A percentile compares a stretch with the other conserved stretches of the same genome.
phyloP scores from a whole-genome alignment of 495 filamentous ascomycete species.

The Xylaria curta region DNA sequence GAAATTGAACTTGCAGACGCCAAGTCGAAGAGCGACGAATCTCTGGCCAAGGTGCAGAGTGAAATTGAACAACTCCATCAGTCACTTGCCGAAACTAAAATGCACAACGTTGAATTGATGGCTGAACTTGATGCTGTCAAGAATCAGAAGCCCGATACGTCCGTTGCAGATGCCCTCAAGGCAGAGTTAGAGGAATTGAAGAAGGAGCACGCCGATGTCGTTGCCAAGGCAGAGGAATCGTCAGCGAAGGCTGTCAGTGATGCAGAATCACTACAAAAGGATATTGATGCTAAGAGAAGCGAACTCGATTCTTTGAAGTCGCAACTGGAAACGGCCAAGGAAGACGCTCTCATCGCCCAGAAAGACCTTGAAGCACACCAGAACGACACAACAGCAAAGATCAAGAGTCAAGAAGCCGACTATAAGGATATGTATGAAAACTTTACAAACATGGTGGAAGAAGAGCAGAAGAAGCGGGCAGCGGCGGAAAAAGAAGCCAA shows the following conservation, averaged over 20 bases:
- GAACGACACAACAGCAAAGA: constrained; percentile 48
- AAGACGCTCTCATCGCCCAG: constrained; percentile 48
- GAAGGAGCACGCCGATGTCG: constrained; percentile 42
- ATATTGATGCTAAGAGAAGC: constrained; percentile 34
- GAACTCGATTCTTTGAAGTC: constrained; percentile 37
- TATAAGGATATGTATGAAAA: constrained; percentile 63
- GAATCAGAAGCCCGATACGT: constrained; percentile 60
- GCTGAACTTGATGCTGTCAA: constrained; percentile 59
- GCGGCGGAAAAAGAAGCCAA: constrained; percentile 46
- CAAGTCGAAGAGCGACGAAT: constrained; percentile 40
- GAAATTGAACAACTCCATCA: constrained; percentile 54
- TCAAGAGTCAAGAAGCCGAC: constrained; percentile 57
- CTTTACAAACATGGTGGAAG: constrained; percentile 55
- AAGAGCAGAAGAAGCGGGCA: constrained; percentile 52
- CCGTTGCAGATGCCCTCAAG: constrained; percentile 51
- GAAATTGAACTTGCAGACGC: constrained; percentile 33
- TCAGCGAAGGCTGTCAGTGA: constrained; percentile 30
- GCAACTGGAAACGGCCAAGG: constrained; percentile 42
- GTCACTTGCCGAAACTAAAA: constrained; percentile 59
- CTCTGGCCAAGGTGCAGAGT: constrained; percentile 45
- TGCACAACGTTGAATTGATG: constrained; percentile 60
- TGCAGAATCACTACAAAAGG: constrained; percentile 34
- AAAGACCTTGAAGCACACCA: constrained; percentile 55
- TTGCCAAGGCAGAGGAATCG: constrained; percentile 34
- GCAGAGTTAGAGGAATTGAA: constrained; percentile 50